phyloP scores from a whole-genome alignment of 1,284 basidiomycete species.

The Quambalaria eucalypti region DNA sequence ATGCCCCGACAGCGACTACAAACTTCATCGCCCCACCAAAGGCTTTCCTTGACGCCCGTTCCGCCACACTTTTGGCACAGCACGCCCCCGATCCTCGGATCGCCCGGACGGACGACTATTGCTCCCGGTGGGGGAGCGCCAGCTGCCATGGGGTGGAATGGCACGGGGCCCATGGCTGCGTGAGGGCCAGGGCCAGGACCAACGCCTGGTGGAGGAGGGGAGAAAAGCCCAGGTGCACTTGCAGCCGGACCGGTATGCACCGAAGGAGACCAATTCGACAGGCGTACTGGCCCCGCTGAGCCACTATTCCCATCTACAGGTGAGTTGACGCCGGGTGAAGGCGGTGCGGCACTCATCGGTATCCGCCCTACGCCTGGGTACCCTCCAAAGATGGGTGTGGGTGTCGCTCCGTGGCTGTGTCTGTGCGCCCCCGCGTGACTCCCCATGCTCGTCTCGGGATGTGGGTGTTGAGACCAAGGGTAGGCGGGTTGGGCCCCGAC shows the following conservation, averaged over 20 bases:
- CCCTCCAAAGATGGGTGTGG: no score
- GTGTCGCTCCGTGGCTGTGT: no score
- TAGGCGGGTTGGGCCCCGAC: no score
- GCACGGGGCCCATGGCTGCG: neutral
- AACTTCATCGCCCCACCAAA: neutral
- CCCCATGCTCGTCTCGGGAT: no score
- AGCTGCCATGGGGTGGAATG: no score
- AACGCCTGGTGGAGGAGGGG: neutral
- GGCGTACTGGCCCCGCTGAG: neutral
- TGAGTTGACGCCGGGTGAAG: no score
- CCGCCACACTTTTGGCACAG: conserved; percentile 18
- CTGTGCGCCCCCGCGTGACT: no score
- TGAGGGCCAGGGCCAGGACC: neutral
- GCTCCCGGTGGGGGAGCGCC: no score
- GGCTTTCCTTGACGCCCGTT: conserved; percentile 4
- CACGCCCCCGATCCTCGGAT: conserved; percentile 21
- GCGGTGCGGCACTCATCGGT: no score
- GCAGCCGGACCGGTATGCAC: neutral
- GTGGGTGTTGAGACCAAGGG: no score
- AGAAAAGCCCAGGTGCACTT: neutral
- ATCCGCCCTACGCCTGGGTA: no score
- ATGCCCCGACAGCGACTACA: neutral
- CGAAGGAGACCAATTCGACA: neutral
- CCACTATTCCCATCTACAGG: no score
- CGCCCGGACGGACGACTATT: conserved; percentile 15